Percentiles rank a stretch among this genome's conserved stretches.
Evolutionary conservation across 768 basidiomycete genomes (phyloP).

Genomic region (Leccinum uliginosum): DNA sequence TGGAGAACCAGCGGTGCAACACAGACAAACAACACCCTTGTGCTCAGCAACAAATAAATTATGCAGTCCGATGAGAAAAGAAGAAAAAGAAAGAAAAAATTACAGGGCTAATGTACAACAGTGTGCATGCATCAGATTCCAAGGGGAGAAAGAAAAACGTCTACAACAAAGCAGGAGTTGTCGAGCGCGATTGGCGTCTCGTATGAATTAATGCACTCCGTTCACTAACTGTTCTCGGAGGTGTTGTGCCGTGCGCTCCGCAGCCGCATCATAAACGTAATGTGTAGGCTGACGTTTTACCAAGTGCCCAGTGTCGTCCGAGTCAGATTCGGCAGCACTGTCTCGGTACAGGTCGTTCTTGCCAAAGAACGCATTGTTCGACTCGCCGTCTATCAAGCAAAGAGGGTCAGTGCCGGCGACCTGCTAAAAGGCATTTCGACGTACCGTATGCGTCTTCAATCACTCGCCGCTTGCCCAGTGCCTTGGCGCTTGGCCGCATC

Average conservation of each 20-base stretch:
- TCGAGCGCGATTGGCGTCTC: background rate
- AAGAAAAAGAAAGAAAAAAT: slow-evolving; percentile 1
- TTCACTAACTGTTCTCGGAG: slow-evolving; percentile 47
- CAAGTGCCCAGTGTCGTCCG: slow-evolving; percentile 39
- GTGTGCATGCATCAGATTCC: slow-evolving; percentile 12
- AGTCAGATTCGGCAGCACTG: slow-evolving; percentile 43
- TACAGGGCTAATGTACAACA: slow-evolving; percentile 27
- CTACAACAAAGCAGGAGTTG: slow-evolving; percentile 8
- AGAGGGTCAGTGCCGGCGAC: background rate
- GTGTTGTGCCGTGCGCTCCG: slow-evolving; percentile 67
- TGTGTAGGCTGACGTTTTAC: slow-evolving; percentile 46
- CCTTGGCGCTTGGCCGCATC: slow-evolving; percentile 77
- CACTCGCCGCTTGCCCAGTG: slow-evolving; percentile 78
- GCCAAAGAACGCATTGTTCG: slow-evolving; percentile 54
- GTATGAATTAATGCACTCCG: slow-evolving; percentile 40
- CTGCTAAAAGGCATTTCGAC: background rate
- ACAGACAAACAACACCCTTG: slow-evolving; percentile 26
- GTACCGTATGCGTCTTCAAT: slow-evolving; percentile 47
- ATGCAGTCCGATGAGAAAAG: slow-evolving; percentile 10
- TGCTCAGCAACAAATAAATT: slow-evolving; percentile 18
- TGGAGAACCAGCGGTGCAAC: slow-evolving; percentile 3
- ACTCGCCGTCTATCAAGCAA: slow-evolving; percentile 37
- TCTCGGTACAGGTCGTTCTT: slow-evolving; percentile 33
- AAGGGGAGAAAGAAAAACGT: slow-evolving; percentile 1
- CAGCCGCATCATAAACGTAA: slow-evolving; percentile 92